Evolutionary conservation across 768 basidiomycete species (phyloP).

Genomic region (Phylloporus sp.): DNA sequence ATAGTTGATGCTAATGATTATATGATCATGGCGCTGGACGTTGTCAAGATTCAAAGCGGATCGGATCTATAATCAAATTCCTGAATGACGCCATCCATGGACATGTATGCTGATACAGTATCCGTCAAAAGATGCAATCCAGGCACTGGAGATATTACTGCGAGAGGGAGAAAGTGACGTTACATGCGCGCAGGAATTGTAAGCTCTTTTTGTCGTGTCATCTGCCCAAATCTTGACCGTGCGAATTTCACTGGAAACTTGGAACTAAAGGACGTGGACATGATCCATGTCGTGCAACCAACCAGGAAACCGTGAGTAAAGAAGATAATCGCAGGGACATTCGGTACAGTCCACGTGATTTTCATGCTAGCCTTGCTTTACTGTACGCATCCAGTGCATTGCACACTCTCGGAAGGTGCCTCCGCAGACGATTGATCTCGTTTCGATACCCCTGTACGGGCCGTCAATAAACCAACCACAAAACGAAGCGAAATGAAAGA

Average conservation of each 20-base stretch:
- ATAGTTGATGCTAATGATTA: background rate
- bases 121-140: constrained; percentile 43
- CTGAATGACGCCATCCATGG: too few relatives aligned
- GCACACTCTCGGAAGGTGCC: constrained; percentile 12
- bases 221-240: too few relatives aligned
- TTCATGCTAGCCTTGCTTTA: constrained; percentile 11
- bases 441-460: constrained; percentile 8
- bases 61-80: constrained; percentile 17
- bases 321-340: background rate
- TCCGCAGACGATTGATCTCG: constrained; percentile 17
- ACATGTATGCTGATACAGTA: constrained; percentile 15
- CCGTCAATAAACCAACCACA: background rate
- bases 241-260: background rate
- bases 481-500: background rate
- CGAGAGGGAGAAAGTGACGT: constrained; percentile 38
- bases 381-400: constrained; percentile 17
- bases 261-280: background rate
- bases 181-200: too few relatives aligned
- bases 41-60: constrained; percentile 24
- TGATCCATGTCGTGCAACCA: background rate
- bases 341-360: background rate
- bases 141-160: constrained; percentile 43
- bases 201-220: background rate
- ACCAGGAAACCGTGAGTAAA: too few relatives aligned
- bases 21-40: too few relatives aligned